A percentile compares a stretch with the other conserved stretches of the same genome.
These are phyloP conservation scores for Ceratobasidium sp. DNA, from an alignment of 1,284 basidiomycete genomes.

Conservation along the genomic window DNA sequence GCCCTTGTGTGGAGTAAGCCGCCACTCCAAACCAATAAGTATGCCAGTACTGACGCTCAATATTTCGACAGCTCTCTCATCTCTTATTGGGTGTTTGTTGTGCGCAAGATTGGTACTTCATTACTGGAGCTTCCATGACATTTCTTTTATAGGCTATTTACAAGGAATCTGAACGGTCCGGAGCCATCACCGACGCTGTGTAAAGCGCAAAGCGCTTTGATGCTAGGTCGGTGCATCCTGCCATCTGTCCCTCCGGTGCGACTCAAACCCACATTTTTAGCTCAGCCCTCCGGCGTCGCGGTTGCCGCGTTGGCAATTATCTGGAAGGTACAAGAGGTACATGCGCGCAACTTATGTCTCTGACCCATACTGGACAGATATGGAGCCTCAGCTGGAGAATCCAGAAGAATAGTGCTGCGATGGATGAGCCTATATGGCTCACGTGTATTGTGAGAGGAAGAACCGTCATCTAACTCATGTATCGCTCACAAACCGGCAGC, in stretches of 20 bases:
- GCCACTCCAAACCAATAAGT: background rate
- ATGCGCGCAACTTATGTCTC: background rate
- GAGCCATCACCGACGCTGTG: slow-evolving; percentile 16
- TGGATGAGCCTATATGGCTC: slow-evolving; percentile 22
- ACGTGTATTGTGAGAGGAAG: slow-evolving; percentile 13
- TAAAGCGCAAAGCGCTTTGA: slow-evolving; percentile 20
- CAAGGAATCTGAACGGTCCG: slow-evolving; percentile 9
- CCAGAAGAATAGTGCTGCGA: background rate
- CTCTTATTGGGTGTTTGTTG: slow-evolving; percentile 7
- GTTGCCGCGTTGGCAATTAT: slow-evolving; percentile 20
- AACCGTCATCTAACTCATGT: too few relatives aligned
- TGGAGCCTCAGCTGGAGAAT: slow-evolving; percentile 36
- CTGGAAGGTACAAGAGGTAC: slow-evolving; percentile 14
- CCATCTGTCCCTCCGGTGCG: background rate
- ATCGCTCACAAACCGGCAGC: slow-evolving; percentile 10
- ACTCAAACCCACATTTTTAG: background rate
- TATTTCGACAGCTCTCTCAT: slow-evolving; percentile 20
- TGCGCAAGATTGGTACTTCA: background rate
- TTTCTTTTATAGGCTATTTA: slow-evolving; percentile 15
- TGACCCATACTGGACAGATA: background rate
- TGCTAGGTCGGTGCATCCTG: slow-evolving; percentile 1
- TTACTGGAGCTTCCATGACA: background rate
- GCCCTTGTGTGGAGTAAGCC: slow-evolving; percentile 29
- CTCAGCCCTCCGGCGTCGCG: slow-evolving; percentile 17
- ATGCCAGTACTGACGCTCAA: background rate